phyloP scores from a whole-genome alignment of 352 stramenopile genomes.

The Peronospora tabacina region DNA sequence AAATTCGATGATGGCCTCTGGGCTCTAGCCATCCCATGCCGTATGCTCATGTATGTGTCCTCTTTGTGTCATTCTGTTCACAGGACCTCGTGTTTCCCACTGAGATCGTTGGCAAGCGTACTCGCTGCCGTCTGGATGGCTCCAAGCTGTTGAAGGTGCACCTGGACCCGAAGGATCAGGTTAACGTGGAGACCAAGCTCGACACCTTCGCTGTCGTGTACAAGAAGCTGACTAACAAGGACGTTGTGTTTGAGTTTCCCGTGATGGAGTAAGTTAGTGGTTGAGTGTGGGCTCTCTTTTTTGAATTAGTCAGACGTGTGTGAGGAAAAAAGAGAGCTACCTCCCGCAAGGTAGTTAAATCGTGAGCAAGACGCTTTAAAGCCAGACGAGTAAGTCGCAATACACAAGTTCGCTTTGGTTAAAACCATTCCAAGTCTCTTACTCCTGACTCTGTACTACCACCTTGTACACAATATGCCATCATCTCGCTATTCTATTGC shows the following conservation, averaged over 20 bases:
- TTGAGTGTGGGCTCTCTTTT: slow-evolving; percentile 24
- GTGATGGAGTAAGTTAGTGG: slow-evolving; percentile 77
- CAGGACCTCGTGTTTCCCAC: slow-evolving; percentile 98
- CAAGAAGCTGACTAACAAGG: slow-evolving; percentile 99
- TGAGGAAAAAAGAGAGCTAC: slow-evolving; percentile 8
- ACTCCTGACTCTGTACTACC: background rate
- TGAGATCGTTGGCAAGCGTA: slow-evolving; percentile 99
- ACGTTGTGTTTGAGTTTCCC: slow-evolving; percentile 98
- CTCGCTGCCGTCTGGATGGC: slow-evolving; percentile 94
- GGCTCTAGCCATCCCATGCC: slow-evolving; percentile 84
- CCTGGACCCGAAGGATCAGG: slow-evolving; percentile 97
- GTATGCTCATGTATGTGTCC: slow-evolving; percentile 60
- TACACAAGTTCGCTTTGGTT: slow-evolving; percentile 13
- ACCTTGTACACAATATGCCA: background rate
- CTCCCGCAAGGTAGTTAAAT: slow-evolving; percentile 38
- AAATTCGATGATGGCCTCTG: slow-evolving; percentile 85
- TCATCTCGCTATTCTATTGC: slow-evolving; percentile 9
- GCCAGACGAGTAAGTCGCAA: slow-evolving; percentile 25
- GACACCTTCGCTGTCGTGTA: slow-evolving; percentile 99
- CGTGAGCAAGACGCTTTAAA: slow-evolving; percentile 45
- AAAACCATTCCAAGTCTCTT: background rate
- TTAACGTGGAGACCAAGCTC: slow-evolving; percentile 99
- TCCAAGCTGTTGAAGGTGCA: slow-evolving; percentile 98
- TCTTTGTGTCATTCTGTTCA: slow-evolving; percentile 22
- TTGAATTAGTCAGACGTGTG: background rate